Evolutionary conservation across 1,139 yeast genomes (phyloP), one percentile per base, ranked within the genome.

Genomic region (Hemisphaericaspora subhashii): DNA sequence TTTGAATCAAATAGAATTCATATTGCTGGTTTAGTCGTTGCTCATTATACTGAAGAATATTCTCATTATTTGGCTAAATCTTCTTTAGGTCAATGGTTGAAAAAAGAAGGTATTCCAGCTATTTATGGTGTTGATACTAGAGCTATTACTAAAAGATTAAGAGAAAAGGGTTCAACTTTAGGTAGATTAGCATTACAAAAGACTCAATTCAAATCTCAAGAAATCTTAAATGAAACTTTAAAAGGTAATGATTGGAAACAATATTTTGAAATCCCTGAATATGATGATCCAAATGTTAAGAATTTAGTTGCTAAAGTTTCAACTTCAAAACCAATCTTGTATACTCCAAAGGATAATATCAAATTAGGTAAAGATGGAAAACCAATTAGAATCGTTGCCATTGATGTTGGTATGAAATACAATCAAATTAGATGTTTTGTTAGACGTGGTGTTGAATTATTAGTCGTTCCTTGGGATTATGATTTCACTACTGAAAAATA

Each of bases 71-170:
- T 94, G 58, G 98, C 98, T 49, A 79, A 78, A 47, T 88, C 97
- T 23, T 88, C 97, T 29, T 78, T 94, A 51, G 96, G 96, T 44
- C 77, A 79, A 55, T 94, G 99, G 99, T 80, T 94, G 57, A 83
- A 87, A 64, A 84, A 83, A 57, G 86, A 92, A 68, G 86, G 86
- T 51, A 75, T 94, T 54, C 98, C 99, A 38, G 98, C 98, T 52
- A 81, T 94, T 48, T 94, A 90, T 58, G 99, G 97, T 67, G 92
- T 94, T 51, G 99, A 94, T 67, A 94, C 98, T 50, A 86, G 99
- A 73, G 78, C 90, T 38, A 76, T 94, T 58, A 94, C 98, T 54
- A 90, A 92, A 69, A 83, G 83, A 64, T 84, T 94, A 62, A 86
- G 98, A 73, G 86, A 83, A 55, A 76, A 79, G 46, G 99, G 99